Conservation (phyloP, 257 asterid genomes). For the Euphrasia confusa region DNA sequence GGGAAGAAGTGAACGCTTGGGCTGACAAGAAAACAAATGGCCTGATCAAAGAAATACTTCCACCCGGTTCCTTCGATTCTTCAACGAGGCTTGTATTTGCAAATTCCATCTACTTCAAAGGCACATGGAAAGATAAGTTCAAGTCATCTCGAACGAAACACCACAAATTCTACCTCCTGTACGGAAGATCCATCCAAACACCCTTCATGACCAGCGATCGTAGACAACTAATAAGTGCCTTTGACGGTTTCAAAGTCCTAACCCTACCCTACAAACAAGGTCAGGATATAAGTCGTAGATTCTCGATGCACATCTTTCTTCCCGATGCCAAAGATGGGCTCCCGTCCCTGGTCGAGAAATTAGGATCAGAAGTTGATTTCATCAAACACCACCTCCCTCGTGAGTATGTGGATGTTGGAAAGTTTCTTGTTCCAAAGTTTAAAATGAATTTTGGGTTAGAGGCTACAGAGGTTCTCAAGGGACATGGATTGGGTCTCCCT, state of each 20-base stretch:
- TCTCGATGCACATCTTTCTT: too few relatives aligned
- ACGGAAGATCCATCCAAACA: slow-evolving; percentile 33
- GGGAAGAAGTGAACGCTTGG: slow-evolving; percentile 18
- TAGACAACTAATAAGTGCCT: too few relatives aligned
- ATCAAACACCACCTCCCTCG: slow-evolving; percentile 36
- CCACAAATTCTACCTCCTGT: slow-evolving; percentile 35
- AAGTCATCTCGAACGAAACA: slow-evolving; percentile 36
- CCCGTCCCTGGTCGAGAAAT: too few relatives aligned
- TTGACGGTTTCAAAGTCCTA: too few relatives aligned
- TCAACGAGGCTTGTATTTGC: slow-evolving; percentile 41
- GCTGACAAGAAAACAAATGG: slow-evolving; percentile 50
- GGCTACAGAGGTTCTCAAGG: slow-evolving; percentile 22
- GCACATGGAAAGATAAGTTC: slow-evolving; percentile 48
- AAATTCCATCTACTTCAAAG: slow-evolving; percentile 51
- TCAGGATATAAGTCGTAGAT: too few relatives aligned
- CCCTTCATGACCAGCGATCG: slow-evolving; percentile 42
- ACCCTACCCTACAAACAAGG: too few relatives aligned
- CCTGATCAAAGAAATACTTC: slow-evolving; percentile 45
- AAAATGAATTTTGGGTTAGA: slow-evolving; percentile 33
- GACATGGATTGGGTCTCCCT: too few relatives aligned
- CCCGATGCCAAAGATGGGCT: too few relatives aligned
- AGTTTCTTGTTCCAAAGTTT: slow-evolving; percentile 42
- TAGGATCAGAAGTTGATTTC: slow-evolving; percentile 21
- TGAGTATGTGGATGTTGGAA: slow-evolving; percentile 24
- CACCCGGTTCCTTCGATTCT: slow-evolving; percentile 36